Conservation (phyloP, 257 asterid species). For the Ballota nigra region DNA sequence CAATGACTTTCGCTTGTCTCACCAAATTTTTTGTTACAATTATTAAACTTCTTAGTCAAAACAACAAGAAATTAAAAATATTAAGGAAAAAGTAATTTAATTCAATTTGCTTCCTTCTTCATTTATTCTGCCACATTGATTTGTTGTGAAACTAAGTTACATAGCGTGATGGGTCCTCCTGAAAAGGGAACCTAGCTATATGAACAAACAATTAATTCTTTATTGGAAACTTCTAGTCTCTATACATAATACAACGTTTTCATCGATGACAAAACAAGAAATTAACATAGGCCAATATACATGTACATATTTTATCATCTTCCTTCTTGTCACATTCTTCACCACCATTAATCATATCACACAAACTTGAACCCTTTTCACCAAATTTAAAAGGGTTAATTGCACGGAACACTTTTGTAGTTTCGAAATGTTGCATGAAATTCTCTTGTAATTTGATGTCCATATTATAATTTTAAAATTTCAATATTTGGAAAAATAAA, state of each 20-base stretch:
- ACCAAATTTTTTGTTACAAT: background rate
- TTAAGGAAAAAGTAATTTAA: no score
- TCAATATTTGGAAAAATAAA: no score
- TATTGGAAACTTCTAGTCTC: constrained; percentile 18
- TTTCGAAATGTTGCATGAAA: no score
- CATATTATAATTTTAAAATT: no score
- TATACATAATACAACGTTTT: constrained; percentile 33
- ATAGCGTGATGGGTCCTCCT: constrained; percentile 30
- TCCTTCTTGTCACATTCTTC: constrained; percentile 22
- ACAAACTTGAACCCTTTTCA: background rate
- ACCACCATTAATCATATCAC: background rate
- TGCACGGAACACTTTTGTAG: no score
- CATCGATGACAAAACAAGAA: constrained; percentile 51
- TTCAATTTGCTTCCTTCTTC: no score
- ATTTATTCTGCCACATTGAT: background rate
- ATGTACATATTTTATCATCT: constrained; percentile 16
- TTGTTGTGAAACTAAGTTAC: constrained; percentile 24
- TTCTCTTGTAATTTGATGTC: no score
- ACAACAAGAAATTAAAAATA: background rate
- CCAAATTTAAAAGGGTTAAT: background rate
- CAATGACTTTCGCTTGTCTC: background rate
- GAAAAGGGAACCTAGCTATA: constrained; percentile 12
- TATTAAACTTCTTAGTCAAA: constrained; percentile 7
- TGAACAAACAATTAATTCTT: constrained; percentile 22
- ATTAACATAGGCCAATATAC: constrained; percentile 25